Evolutionary conservation across 2,329 filamentous ascomycete species (phyloP), one percentile per base, ranked within the genome.

Genomic region (Colletotrichum scovillei): DNA sequence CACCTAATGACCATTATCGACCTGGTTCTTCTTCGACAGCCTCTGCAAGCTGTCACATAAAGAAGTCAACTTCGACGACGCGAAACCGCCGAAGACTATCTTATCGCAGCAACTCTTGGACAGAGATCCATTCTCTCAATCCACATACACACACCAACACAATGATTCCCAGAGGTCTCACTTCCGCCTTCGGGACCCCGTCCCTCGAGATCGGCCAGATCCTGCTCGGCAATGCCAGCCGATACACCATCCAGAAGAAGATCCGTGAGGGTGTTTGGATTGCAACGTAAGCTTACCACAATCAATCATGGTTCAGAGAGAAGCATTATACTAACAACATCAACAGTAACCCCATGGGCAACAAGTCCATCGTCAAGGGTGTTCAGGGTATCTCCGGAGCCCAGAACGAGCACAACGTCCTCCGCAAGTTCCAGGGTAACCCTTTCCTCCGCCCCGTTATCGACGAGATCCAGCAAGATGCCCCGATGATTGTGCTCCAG

Each of bases 211-310:
- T 73, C 46, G 71, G 71, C 30, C 71, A 73, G 67, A 73, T 73
- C 49, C 28, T 73, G 5, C 71, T 73, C 22, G 71, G 71, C 52
- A 73, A 73, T 9, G 71, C 71, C 19, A 73, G 56, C 67, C 63
- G 71, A 11, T 73, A 73, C 71, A 73, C 71, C 14, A 73, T 73
- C n/a, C 71, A 73, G 62, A 73, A 73, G 67, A 73, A 73, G 56
- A 73, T 73, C n/a, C 71, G 71, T 58, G 71, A 73, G 53, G 71
- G 71, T 24, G 71, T 73, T 2, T 73, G 71, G 71, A 73, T 73
- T 7, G 71, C 71, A 28, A 73, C 71, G 71, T 73, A 58, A 38
- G 71, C 32, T 16, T 5, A 32, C 8, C 9, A 32, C 9, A 32
- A 32, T 32, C 30, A 4, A 32, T 0, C 30, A 32, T 32, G 0